These are phyloP conservation scores for Infundibulicybe gibba DNA, from an alignment of 768 basidiomycete species.

Conservation along the genomic window DNA sequence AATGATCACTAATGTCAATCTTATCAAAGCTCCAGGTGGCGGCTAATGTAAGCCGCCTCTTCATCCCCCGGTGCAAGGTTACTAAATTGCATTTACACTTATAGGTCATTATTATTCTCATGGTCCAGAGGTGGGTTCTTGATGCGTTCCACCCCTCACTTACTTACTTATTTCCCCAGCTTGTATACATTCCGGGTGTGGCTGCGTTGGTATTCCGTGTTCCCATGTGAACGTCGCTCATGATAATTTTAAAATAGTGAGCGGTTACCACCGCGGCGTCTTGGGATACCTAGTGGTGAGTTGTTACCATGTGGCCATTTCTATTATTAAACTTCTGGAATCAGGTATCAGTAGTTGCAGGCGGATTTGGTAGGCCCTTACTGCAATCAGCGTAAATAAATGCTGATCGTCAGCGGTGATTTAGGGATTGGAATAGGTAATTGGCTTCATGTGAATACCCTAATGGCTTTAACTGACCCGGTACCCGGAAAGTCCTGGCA, in stretches of 20 bases:
- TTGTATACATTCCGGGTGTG: conserved; percentile 43
- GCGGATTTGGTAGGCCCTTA: conserved; percentile 33
- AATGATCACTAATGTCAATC: conserved; percentile 1
- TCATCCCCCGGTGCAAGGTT: background rate
- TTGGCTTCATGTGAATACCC: conserved; percentile 1
- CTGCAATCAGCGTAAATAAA: background rate
- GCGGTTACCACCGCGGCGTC: conserved; percentile 32
- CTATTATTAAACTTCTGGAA: background rate
- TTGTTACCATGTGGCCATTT: conserved; percentile 1
- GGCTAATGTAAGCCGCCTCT: conserved; percentile 30
- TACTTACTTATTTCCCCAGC: conserved; percentile 15
- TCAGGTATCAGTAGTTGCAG: conserved; percentile 29
- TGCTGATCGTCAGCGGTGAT: background rate
- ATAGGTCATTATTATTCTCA: conserved; percentile 36
- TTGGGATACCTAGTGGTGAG: conserved; percentile 32
- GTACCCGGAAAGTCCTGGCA: conserved; percentile 22
- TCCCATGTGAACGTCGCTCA: background rate
- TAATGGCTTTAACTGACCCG: background rate
- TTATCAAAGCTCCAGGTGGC: conserved; percentile 33
- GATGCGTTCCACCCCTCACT: conserved; percentile 8
- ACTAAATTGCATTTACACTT: background rate
- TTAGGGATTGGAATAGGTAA: conserved; percentile 30
- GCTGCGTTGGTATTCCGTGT: conserved; percentile 32
- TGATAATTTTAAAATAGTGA: conserved; percentile 16
- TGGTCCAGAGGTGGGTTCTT: conserved; percentile 34